phyloP scores from a whole-genome alignment of 352 stramenopile genomes.

The Phytophthora palmivora region DNA sequence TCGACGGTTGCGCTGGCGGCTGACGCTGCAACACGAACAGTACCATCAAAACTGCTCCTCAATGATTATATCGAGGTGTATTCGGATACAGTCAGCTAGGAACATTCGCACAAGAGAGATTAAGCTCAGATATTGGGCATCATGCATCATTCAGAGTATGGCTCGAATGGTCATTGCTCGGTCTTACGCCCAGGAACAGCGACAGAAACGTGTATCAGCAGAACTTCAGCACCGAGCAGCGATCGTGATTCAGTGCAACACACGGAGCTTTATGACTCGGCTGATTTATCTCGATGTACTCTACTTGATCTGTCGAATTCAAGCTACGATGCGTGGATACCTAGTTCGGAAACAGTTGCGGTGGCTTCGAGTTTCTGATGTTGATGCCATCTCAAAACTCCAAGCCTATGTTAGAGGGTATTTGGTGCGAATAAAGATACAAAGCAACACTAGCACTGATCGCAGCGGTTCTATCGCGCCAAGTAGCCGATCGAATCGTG shows the following conservation, averaged over 20 bases:
- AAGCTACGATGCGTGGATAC: conserved; percentile 70
- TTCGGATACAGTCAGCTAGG: conserved; percentile 45
- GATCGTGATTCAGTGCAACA: conserved; percentile 60
- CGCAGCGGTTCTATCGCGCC: not conserved
- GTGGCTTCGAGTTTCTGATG: conserved; percentile 54
- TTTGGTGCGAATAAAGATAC: conserved; percentile 26
- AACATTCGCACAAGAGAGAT: conserved; percentile 36
- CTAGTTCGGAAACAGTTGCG: conserved; percentile 63
- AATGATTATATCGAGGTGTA: conserved; percentile 44
- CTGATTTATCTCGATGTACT: conserved; percentile 86
- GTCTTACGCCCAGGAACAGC: conserved; percentile 16
- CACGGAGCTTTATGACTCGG: conserved; percentile 62
- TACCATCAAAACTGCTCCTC: conserved; percentile 36
- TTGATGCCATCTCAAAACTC: conserved; percentile 52
- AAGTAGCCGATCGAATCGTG: conserved; percentile 7
- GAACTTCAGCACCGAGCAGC: conserved; percentile 40
- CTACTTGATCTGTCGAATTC: conserved; percentile 83
- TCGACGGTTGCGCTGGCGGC: conserved; percentile 23
- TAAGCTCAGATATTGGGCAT: conserved; percentile 39
- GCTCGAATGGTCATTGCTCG: conserved; percentile 41
- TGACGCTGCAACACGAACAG: conserved; percentile 28
- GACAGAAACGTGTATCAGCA: conserved; percentile 14
- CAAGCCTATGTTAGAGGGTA: conserved; percentile 59
- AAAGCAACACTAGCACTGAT: not conserved
- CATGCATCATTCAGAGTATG: conserved; percentile 54